Base-by-base conservation (phyloP, 1,139 yeast genomes). In the Taphrina wiesneri region DNA sequence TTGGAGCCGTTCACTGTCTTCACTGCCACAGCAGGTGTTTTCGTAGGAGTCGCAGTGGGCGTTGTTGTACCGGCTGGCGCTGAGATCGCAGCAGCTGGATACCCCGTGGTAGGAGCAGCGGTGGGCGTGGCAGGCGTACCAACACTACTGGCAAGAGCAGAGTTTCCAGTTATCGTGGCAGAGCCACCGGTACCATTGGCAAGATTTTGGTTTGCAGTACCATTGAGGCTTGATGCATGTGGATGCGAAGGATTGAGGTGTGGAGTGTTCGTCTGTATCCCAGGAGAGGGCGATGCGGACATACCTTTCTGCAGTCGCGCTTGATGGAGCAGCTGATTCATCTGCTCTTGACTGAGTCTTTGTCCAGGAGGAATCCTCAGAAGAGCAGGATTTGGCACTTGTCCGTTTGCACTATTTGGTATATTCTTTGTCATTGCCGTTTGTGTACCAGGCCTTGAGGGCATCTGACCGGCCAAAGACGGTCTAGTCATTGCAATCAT, bases 331-430 rank as follows among this genome's bases (percentile, higher is more conserved):
- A 67, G 71, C 53, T 73, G 75, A 49, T 70, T 74, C 67, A 59
- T 72, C 67, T 68, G 74, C 64, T 65, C 73, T 61, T 57, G 72
- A 66, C 67, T 69, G 69, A 71, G 75, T 47, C 71, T 75, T 61
- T 45, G 70, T 57, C 66, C 66, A 36, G 63, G 68, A 69, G 67
- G 52, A 53, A 63, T 70, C 61, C 70, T 73, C 54, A 70, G 72
- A 54, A 70, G 73, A 2, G 71, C 72, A 34, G 74, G 53, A 67
- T 60, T 60, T 21, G 64, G 64, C 30, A 60, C 17, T 26, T 52
- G 47, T 4, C 56, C 49, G 21, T 43, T 52, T 21, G 64, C 26
- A n/a, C 19, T 52, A 28, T 41, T 43, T 13, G 57, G 45, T 13
- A 41, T 39, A 15, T 19, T n/a, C 19, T 30, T 23, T 23, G 19